Evolutionary conservation across 2,329 filamentous ascomycete genomes (phyloP), one percentile per base, ranked within the genome.

Genomic region (Ceratocystis lukuohia): DNA sequence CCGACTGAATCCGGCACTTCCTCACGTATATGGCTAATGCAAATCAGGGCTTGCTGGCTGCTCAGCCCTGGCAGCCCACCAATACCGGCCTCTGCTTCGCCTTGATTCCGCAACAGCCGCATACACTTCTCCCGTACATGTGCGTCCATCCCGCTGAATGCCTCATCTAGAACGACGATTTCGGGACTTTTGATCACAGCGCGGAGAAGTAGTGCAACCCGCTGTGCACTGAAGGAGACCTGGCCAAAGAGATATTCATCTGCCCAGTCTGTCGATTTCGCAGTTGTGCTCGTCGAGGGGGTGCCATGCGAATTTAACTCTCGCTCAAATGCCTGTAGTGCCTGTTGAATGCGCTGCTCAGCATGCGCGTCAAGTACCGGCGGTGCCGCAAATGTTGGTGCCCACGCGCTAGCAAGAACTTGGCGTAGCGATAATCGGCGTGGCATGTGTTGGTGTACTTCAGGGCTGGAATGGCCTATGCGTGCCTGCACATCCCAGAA

Each of bases 371-470:
- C 76, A 0, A 97, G 77, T 56, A 78, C 81, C 0, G 94, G 87
- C 69, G 81, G 84, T 1, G 85, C 81, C 17, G 88, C 80, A 70
- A 96, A 95, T 0, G 94, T 96, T 67, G 95, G 89, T 1, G 91
- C 88, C 87, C 91, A 97, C 0, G 93, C 91, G 62, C 87, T 93
- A 73, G 94, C 90, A 0, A 99, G 74, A 0, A 90, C 83, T 62
- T 87, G 81, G 1, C 90, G 83, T 8, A 96, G 77, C 0, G 86
- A 87, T 61, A 96, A 78, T 45, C 82, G 80, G 62, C 87, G 86
- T 0, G 94, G 93, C 77, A 97, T 96, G 75, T 96, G 91, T 64
- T 90, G 87, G 72, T 97, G 92, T 3, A 97, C 88, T 74, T 97
- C 94, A 0, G 94, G 94, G 69, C 90, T 95, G 0, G 91, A 94